A percentile compares a stretch with the other conserved stretches of the same genome.
These are phyloP conservation scores for Lablab purpureus DNA, from an alignment of 306 rosid species.

Conservation along the genomic window DNA sequence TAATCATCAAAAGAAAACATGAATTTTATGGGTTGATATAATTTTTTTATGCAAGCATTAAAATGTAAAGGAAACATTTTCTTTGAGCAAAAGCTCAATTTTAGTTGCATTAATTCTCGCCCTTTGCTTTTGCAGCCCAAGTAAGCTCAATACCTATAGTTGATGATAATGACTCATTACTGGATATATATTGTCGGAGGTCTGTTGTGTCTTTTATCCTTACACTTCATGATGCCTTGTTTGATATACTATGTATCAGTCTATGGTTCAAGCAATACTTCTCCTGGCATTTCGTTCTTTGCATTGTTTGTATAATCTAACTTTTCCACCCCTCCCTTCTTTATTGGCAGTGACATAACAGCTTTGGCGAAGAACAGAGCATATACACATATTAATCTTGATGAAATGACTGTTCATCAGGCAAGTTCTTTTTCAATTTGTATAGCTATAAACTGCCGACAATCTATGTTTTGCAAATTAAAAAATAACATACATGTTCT, in stretches of 20 bases:
- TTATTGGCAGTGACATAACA: conserved; percentile 82
- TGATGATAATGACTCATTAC: conserved; percentile 85
- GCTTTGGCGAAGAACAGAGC: conserved; percentile 98
- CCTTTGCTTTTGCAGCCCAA: conserved; percentile 73
- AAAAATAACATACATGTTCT: conserved; percentile 5
- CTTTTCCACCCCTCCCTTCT: conserved; percentile 18
- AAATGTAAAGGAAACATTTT: background rate
- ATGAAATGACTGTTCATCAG: conserved; percentile 94
- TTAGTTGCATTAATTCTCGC: conserved; percentile 23
- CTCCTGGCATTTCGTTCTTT: conserved; percentile 26
- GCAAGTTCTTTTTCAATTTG: conserved; percentile 46
- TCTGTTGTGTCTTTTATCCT: conserved; percentile 52
- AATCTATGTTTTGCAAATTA: conserved; percentile 5
- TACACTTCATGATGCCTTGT: conserved; percentile 22
- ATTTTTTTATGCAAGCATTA: conserved; percentile 33
- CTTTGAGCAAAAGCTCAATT: background rate
- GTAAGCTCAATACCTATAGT: conserved; percentile 93
- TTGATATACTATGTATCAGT: conserved; percentile 3
- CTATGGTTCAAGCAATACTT: conserved; percentile 36
- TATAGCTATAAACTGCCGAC: conserved; percentile 6
- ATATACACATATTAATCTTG: conserved; percentile 84
- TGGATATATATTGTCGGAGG: conserved; percentile 99
- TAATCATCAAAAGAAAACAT: conserved; percentile 21
- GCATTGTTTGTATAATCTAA: conserved; percentile 39
- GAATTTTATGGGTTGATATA: conserved; percentile 38